phyloP scores from a whole-genome alignment of 352 stramenopile species.

The Phytophthora capsici region DNA sequence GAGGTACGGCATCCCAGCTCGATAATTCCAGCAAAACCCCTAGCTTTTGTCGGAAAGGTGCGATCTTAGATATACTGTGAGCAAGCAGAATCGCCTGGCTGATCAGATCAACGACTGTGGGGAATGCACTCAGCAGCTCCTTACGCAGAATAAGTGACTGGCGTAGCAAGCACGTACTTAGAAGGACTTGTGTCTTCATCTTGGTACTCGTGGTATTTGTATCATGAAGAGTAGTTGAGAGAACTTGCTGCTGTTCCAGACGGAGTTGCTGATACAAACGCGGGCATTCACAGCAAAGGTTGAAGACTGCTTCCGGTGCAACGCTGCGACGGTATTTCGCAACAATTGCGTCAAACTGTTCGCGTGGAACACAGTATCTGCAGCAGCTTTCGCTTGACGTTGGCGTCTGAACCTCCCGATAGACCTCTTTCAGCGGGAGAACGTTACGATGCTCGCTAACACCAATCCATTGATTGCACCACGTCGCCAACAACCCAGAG shows the following conservation, averaged over 20 bases:
- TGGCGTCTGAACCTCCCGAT: background rate
- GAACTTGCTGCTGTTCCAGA: conserved; percentile 10
- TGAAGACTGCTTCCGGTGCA: conserved; percentile 16
- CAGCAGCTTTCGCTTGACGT: conserved; percentile 7
- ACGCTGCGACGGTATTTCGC: conserved; percentile 1
- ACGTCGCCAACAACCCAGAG: background rate
- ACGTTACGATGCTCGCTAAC: conserved; percentile 28
- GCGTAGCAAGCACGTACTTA: conserved; percentile 39
- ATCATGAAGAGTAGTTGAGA: conserved; percentile 8
- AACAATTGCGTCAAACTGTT: conserved; percentile 12
- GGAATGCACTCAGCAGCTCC: conserved; percentile 30
- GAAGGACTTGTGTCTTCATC: conserved; percentile 12
- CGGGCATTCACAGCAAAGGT: conserved; percentile 29
- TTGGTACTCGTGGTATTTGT: conserved; percentile 6
- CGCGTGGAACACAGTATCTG: conserved; percentile 15
- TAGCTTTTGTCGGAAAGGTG: conserved; percentile 12
- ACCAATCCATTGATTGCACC: conserved; percentile 24
- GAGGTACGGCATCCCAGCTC: conserved; percentile 25
- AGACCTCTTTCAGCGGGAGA: conserved; percentile 34
- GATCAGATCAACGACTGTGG: conserved; percentile 19
- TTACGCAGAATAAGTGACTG: conserved; percentile 37
- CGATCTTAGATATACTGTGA: conserved; percentile 28
- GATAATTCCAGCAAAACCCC: conserved; percentile 9
- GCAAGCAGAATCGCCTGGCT: conserved; percentile 24
- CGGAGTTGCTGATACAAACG: conserved; percentile 18